These are phyloP conservation scores for Fraxinus paxiana DNA, from an alignment of 305 asterid genomes.

Conservation along the genomic window DNA sequence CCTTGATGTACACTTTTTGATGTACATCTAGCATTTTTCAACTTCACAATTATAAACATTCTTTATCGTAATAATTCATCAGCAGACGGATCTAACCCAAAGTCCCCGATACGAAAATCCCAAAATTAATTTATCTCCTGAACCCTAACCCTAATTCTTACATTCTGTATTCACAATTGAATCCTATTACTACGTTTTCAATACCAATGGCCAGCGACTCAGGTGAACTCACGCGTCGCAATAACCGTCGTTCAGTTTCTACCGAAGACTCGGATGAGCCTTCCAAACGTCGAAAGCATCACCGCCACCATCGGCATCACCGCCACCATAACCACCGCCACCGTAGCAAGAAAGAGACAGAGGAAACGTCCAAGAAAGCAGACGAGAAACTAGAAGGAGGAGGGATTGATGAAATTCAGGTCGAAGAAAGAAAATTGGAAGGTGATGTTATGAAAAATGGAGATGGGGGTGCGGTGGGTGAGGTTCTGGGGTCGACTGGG, in stretches of 20 bases:
- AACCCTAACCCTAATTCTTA: constrained; percentile 33
- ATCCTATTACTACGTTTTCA: neutral
- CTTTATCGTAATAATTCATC: neutral
- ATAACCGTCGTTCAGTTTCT: constrained; percentile 68
- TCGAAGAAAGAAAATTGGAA: constrained; percentile 29
- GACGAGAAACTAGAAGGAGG: constrained; percentile 32
- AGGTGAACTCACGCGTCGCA: constrained; percentile 49
- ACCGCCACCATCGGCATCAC: constrained; percentile 58
- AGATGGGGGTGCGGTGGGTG: constrained; percentile 33
- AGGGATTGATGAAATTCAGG: constrained; percentile 30
- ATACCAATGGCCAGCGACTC: constrained; percentile 64
- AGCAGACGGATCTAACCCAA: neutral
- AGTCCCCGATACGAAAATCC: neutral
- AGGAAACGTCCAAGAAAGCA: constrained; percentile 21
- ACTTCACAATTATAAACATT: neutral
- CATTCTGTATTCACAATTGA: constrained; percentile 15
- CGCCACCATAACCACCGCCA: constrained; percentile 57
- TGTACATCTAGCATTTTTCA: no score
- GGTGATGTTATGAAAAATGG: constrained; percentile 16
- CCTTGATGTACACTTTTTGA: no score
- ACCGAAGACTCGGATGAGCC: constrained; percentile 54
- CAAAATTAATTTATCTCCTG: neutral
- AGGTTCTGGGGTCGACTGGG: constrained; percentile 29
- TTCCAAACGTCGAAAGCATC: constrained; percentile 84
- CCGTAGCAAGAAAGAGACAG: constrained; percentile 51